phyloP scores from a whole-genome alignment of 2,329 filamentous ascomycete genomes.

The Fusarium armeniacum region DNA sequence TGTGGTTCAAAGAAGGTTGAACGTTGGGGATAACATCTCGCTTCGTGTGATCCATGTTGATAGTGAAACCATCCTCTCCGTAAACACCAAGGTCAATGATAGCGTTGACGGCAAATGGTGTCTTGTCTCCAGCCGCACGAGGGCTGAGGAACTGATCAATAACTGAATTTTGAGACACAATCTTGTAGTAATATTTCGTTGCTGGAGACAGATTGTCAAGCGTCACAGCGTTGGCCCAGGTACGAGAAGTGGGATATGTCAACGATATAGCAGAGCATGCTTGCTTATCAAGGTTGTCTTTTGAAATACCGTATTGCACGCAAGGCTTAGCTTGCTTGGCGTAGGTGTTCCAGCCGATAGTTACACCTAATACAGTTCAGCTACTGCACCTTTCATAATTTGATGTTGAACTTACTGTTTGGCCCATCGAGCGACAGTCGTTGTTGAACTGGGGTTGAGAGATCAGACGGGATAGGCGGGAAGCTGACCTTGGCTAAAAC shows the following conservation, averaged over 20 bases:
- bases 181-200: slow-evolving; percentile 32
- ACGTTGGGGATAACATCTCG: slow-evolving; percentile 20
- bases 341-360: slow-evolving; percentile 32
- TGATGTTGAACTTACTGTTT: neutral
- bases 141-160: slow-evolving; percentile 23
- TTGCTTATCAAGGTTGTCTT: slow-evolving; percentile 11
- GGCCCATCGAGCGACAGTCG: neutral
- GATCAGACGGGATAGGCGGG: neutral
- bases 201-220: slow-evolving; percentile 9
- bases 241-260: slow-evolving; percentile 35
- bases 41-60: slow-evolving; percentile 27
- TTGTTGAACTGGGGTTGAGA: neutral
- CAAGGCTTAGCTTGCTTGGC: slow-evolving; percentile 24
- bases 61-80: slow-evolving; percentile 30
- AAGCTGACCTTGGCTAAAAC: neutral
- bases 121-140: slow-evolving; percentile 23
- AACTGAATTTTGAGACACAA: slow-evolving; percentile 11
- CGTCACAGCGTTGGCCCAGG: slow-evolving; percentile 24
- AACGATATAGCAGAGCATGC: slow-evolving; percentile 22
- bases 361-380: neutral
- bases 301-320: slow-evolving; percentile 24
- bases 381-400: neutral
- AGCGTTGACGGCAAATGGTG: slow-evolving; percentile 27
- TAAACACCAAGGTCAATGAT: slow-evolving; percentile 36
- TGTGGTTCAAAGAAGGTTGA: slow-evolving; percentile 29